These are phyloP conservation scores for Cystofilobasidium capitatum DNA, from an alignment of 768 basidiomycete species.

Conservation along the genomic window DNA sequence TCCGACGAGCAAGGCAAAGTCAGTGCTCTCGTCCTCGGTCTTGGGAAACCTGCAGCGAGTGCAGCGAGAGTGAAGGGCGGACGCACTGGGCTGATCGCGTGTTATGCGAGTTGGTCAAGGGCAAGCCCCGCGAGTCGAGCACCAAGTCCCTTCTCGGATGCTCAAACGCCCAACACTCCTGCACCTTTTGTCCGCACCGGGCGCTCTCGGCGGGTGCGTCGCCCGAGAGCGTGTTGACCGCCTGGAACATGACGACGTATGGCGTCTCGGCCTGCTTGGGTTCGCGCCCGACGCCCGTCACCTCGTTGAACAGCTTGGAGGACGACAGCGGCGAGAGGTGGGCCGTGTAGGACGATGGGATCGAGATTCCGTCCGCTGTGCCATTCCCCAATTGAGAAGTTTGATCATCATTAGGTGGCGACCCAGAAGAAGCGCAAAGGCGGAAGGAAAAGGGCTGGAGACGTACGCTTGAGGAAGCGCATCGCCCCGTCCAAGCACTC, in stretches of 20 bases:
- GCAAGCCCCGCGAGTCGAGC: constrained; percentile 68
- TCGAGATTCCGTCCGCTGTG: constrained; percentile 82
- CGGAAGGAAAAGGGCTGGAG: no score
- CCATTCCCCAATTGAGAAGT: not conserved
- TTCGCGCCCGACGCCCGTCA: constrained; percentile 47
- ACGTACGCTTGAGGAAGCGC: constrained; percentile 81
- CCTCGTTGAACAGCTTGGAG: constrained; percentile 81
- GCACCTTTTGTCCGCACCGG: constrained; percentile 69
- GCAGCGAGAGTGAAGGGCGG: not conserved
- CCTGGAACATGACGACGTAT: constrained; percentile 97
- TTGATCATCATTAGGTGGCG: no score
- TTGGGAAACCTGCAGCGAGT: no score
- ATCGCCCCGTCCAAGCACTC: constrained; percentile 95
- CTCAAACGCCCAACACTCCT: constrained; percentile 96
- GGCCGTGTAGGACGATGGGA: constrained; percentile 91
- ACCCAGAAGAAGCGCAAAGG: no score
- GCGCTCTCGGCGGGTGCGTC: constrained; percentile 45
- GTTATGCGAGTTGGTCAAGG: constrained; percentile 93
- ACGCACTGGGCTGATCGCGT: constrained; percentile 60
- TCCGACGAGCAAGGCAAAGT: no score
- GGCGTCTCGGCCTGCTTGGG: constrained; percentile 79
- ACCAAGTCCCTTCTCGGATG: constrained; percentile 78
- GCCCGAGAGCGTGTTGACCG: constrained; percentile 78
- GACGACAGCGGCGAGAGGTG: constrained; percentile 90
- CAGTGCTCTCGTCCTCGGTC: no score